A percentile compares a stretch with the other conserved stretches of the same genome.
These are phyloP conservation scores for Vaccinium myrtillus DNA, from an alignment of 148 eudicot species.

Conservation along the genomic window DNA sequence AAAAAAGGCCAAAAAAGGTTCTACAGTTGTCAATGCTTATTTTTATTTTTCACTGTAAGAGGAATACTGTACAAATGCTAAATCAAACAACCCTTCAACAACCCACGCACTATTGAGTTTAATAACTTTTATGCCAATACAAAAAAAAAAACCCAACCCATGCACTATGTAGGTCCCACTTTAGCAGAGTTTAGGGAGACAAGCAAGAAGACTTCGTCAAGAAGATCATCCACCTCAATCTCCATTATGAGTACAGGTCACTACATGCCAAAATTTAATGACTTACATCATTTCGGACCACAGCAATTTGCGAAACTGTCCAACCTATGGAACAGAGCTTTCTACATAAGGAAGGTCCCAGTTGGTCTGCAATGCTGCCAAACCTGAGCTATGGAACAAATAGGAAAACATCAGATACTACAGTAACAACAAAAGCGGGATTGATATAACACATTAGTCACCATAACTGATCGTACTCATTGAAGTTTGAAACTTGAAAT, in stretches of 20 bases:
- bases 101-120: too few relatives aligned
- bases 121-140: too few relatives aligned
- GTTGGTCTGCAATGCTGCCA: slow-evolving; percentile 71
- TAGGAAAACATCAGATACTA: slow-evolving; percentile 33
- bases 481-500: slow-evolving; percentile 4
- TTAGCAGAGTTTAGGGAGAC: neutral
- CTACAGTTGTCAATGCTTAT: neutral
- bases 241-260: neutral
- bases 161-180: neutral
- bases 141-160: neutral
- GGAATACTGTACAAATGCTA: too few relatives aligned
- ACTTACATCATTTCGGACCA: slow-evolving; percentile 80
- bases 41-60: neutral
- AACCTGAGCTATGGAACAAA: slow-evolving; percentile 83
- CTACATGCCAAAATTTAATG: neutral
- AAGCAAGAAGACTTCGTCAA: neutral
- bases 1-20: neutral
- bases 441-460: neutral
- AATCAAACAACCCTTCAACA: neutral
- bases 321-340: slow-evolving; percentile 87
- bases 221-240: slow-evolving; percentile 5
- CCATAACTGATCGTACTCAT: neutral
- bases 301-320: slow-evolving; percentile 65
- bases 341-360: slow-evolving; percentile 68
- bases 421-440: neutral